phyloP scores from a whole-genome alignment of 192 early-diverging fungal species.

The Coemansia pectinata region DNA sequence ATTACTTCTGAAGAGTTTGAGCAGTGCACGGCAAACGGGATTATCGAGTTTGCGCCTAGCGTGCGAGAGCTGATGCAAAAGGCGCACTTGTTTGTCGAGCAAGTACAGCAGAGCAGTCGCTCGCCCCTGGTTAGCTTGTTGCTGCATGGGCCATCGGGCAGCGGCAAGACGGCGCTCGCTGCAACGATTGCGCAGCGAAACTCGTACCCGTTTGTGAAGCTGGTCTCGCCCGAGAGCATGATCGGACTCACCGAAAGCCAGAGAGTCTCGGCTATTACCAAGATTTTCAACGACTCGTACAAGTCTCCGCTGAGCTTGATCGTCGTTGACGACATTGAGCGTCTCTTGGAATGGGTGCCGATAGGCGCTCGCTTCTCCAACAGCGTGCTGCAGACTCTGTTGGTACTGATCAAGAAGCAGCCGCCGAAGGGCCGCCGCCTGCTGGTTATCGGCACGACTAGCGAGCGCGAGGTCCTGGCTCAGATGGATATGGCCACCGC shows the following conservation, averaged over 20 bases:
- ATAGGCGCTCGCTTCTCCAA: slow-evolving; percentile 98
- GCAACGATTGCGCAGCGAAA: slow-evolving; percentile 90
- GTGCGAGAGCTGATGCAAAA: slow-evolving; percentile 64
- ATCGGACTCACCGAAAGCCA: slow-evolving; percentile 85
- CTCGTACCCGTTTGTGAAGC: slow-evolving; percentile 95
- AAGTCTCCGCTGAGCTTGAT: slow-evolving; percentile 92
- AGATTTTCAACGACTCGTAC: slow-evolving; percentile 97
- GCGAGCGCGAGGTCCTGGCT: slow-evolving; percentile 72
- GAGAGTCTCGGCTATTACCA: slow-evolving; percentile 85
- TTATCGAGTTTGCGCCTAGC: slow-evolving; percentile 74
- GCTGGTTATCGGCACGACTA: slow-evolving; percentile 91
- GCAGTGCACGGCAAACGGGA: slow-evolving; percentile 79
- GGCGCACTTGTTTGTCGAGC: slow-evolving; percentile 64
- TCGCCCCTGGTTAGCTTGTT: slow-evolving; percentile 92
- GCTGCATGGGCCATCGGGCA: slow-evolving; percentile 82
- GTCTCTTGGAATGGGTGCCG: slow-evolving; percentile 90
- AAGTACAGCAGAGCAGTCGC: slow-evolving; percentile 73
- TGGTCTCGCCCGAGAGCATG: slow-evolving; percentile 96
- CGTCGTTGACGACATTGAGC: slow-evolving; percentile 93
- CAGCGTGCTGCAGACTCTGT: slow-evolving; percentile 84
- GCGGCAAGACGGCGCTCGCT: slow-evolving; percentile 95
- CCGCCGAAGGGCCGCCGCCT: slow-evolving; percentile 83
- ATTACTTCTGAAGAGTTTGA: slow-evolving; percentile 88
- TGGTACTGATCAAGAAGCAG: slow-evolving; percentile 89
- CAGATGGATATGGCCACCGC: slow-evolving; percentile 86